Conservation (phyloP, 441 rosid species). For the California macrophylla region DNA sequence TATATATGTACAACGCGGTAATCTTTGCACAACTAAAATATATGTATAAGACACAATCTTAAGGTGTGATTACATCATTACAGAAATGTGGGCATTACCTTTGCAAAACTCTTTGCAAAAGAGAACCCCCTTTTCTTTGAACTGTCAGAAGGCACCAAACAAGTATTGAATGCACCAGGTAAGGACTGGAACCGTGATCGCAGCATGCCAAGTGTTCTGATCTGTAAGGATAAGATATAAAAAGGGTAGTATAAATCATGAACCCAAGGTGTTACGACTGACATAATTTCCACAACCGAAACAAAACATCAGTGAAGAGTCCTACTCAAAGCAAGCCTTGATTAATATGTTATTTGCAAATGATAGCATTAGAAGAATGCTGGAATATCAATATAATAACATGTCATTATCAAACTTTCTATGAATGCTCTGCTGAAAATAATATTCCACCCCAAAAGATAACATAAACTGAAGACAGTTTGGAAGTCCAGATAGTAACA, state of each 20-base stretch:
- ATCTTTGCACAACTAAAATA: slow-evolving; percentile 10
- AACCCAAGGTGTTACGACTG: background rate
- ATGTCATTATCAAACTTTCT: background rate
- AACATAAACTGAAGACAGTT: background rate
- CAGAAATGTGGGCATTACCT: slow-evolving; percentile 37
- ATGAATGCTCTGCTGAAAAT: background rate
- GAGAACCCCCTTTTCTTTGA: slow-evolving; percentile 77
- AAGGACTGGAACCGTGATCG: slow-evolving; percentile 94
- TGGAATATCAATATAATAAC: background rate
- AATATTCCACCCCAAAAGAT: background rate
- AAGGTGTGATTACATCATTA: slow-evolving; percentile 5
- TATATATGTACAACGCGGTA: slow-evolving; percentile 24
- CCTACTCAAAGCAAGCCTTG: background rate
- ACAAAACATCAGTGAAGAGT: background rate
- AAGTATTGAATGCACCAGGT: slow-evolving; percentile 88
- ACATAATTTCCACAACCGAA: background rate
- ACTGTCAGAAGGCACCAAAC: slow-evolving; percentile 81
- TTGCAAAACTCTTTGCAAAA: slow-evolving; percentile 69
- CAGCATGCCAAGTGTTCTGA: slow-evolving; percentile 93
- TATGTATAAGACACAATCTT: slow-evolving; percentile 8
- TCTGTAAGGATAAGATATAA: slow-evolving; percentile 30
- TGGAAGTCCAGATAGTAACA: background rate
- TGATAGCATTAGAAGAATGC: background rate
- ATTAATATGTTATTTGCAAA: background rate
- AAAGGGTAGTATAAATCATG: background rate